A percentile compares a stretch with the other conserved stretches of the same genome.
Evolutionary conservation across 2,329 filamentous ascomycete genomes (phyloP).

Genomic region (Didymella exigua): DNA sequence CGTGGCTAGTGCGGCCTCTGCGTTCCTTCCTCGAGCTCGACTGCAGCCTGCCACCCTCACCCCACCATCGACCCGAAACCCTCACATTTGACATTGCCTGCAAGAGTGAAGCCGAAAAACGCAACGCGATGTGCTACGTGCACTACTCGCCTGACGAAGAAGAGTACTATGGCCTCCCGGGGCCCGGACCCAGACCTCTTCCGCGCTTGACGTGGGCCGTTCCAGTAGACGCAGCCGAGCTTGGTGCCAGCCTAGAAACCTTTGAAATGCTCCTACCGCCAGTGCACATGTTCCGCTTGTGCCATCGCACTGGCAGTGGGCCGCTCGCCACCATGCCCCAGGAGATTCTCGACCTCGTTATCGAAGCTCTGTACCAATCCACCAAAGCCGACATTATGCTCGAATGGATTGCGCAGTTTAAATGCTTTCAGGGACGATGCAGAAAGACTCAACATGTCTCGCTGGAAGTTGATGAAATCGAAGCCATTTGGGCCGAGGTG

Average conservation of each 20-base stretch:
- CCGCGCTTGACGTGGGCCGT: conserved; percentile 3
- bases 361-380: background rate
- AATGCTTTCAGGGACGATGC: conserved; percentile 6
- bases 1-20: background rate
- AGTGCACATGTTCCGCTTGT: conserved; percentile 4
- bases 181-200: background rate
- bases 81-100: no score
- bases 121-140: conserved; percentile 2
- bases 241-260: conserved; percentile 16
- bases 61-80: background rate
- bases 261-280: background rate
- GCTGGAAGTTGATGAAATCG: background rate
- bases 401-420: background rate
- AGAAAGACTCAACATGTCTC: background rate
- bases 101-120: background rate
- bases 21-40: background rate
- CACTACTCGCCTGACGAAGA: background rate
- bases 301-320: conserved; percentile 10
- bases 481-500: background rate
- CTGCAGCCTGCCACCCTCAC: background rate
- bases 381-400: no score
- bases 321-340: conserved; percentile 8
- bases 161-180: background rate
- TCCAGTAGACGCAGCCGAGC: conserved; percentile 8
- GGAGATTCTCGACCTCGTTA: conserved; percentile 10